Evolutionary conservation across 2,329 filamentous ascomycete species (phyloP).

Genomic region (Aspergillus puulaauensis): DNA sequence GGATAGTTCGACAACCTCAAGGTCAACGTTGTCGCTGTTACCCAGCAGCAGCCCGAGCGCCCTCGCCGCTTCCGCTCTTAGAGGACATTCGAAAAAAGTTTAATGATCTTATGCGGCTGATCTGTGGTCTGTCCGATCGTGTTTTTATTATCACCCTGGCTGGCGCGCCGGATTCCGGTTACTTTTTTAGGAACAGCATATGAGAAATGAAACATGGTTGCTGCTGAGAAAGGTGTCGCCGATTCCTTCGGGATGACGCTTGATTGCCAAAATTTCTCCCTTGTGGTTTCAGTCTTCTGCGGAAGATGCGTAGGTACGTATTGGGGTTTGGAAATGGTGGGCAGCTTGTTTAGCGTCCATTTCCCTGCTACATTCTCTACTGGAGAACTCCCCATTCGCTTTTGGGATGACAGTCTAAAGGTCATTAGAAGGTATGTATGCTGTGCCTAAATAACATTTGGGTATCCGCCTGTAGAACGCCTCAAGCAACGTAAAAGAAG

Average conservation of each 20-base stretch:
- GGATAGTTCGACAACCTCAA: conserved; percentile 91
- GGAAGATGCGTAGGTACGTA: conserved; percentile 25
- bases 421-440: background rate
- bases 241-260: conserved; percentile 82
- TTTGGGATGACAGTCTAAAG: background rate
- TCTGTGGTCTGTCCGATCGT: conserved; percentile 27
- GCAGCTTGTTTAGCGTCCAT: background rate
- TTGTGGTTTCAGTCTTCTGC: conserved; percentile 16
- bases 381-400: background rate
- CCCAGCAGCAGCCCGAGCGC: conserved; percentile 87
- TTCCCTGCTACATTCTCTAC: background rate
- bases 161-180: conserved; percentile 26
- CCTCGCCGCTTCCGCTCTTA: conserved; percentile 60
- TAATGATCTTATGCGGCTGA: conserved; percentile 31
- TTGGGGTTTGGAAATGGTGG: background rate
- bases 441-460: conserved; percentile 7
- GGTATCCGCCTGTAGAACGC: conserved; percentile 18
- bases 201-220: conserved; percentile 43
- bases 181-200: conserved; percentile 31
- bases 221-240: conserved; percentile 77
- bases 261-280: conserved; percentile 73
- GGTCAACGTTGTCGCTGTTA: conserved; percentile 90
- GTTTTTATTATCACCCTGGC: conserved; percentile 19
- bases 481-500: background rate
- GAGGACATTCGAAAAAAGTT: conserved; percentile 23